A percentile compares a stretch with the other conserved stretches of the same genome.
Conservation (phyloP, 2,329 filamentous ascomycete genomes). For the Colletotrichum godetiae region DNA sequence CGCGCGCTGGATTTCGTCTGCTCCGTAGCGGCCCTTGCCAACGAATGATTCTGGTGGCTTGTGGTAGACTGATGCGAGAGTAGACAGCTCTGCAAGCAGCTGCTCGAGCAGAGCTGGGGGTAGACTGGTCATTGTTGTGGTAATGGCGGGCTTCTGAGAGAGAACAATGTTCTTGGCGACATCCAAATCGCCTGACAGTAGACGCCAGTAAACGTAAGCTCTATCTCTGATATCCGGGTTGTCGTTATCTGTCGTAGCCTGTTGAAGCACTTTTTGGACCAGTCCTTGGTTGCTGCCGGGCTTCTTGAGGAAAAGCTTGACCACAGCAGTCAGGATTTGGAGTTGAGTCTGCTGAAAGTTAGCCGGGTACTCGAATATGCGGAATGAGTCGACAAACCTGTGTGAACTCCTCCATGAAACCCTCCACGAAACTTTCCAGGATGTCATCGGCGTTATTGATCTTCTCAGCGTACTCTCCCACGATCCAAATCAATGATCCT, state of each 20-base stretch:
- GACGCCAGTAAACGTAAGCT: slow-evolving; percentile 98
- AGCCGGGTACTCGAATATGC: slow-evolving; percentile 21
- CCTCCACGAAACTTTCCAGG: slow-evolving; percentile 88
- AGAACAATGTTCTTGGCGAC: slow-evolving; percentile 91
- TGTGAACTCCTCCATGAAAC: slow-evolving; percentile 95
- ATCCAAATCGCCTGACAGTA: slow-evolving; percentile 91
- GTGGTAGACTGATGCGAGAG: slow-evolving; percentile 96
- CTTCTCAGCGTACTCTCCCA: slow-evolving; percentile 98
- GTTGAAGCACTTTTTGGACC: slow-evolving; percentile 93
- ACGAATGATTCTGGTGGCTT: slow-evolving; percentile 99
- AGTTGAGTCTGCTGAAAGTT: slow-evolving; percentile 79
- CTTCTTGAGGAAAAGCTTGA: slow-evolving; percentile 98
- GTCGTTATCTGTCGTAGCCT: slow-evolving; percentile 93
- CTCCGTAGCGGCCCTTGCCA: slow-evolving; percentile 92
- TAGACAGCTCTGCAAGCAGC: slow-evolving; percentile 91
- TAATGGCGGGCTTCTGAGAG: slow-evolving; percentile 93
- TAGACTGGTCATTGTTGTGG: slow-evolving; percentile 91
- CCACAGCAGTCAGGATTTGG: slow-evolving; percentile 95
- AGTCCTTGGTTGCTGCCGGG: slow-evolving; percentile 90
- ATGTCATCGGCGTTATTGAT: slow-evolving; percentile 99
- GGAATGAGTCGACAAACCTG: slow-evolving; percentile 67
- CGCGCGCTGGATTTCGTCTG: slow-evolving; percentile 92
- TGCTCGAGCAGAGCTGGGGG: slow-evolving; percentile 87
- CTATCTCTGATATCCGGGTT: slow-evolving; percentile 97
- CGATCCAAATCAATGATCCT: slow-evolving; percentile 96